Evolutionary conservation across 148 eudicot genomes (phyloP).

Genomic region (Rheum nobile): DNA sequence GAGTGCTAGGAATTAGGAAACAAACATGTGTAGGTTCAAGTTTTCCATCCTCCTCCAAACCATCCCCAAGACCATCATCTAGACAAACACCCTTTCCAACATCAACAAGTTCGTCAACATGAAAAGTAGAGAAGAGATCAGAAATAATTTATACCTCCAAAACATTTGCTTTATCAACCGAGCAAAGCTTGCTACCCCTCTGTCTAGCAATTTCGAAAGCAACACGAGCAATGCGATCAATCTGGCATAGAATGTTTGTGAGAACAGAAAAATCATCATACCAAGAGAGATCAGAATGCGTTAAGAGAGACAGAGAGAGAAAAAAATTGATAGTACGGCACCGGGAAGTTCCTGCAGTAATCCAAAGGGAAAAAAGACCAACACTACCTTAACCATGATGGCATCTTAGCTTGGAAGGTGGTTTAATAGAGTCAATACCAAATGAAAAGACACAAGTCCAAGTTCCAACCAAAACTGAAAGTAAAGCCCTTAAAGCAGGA

Average conservation of each 20-base stretch:
- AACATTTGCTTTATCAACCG: conserved; percentile 98
- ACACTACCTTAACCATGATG: not conserved
- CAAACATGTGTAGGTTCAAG: not conserved
- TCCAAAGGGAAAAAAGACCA: not conserved
- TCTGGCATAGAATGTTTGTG: conserved; percentile 24
- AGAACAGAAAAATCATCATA: not conserved
- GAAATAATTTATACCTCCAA: conserved; percentile 50
- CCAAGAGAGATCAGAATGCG: not conserved
- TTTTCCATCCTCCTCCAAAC: not conserved
- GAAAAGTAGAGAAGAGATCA: not conserved
- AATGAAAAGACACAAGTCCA: not conserved
- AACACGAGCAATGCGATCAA: conserved; percentile 93
- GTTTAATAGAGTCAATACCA: not conserved
- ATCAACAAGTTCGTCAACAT: not conserved
- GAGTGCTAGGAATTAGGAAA: not conserved
- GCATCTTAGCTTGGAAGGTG: not conserved
- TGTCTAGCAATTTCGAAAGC: conserved; percentile 94
- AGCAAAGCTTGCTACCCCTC: conserved; percentile 85
- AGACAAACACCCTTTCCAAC: not conserved
- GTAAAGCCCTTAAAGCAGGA: not conserved
- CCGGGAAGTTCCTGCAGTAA: not conserved
- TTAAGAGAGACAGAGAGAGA: not conserved
- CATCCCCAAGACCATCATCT: not conserved
- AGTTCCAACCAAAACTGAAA: not conserved
- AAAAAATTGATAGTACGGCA: not conserved